Base-by-base conservation (phyloP, 202 grass and related monocot species). In the Schoenoplectus tabernaemontani region DNA sequence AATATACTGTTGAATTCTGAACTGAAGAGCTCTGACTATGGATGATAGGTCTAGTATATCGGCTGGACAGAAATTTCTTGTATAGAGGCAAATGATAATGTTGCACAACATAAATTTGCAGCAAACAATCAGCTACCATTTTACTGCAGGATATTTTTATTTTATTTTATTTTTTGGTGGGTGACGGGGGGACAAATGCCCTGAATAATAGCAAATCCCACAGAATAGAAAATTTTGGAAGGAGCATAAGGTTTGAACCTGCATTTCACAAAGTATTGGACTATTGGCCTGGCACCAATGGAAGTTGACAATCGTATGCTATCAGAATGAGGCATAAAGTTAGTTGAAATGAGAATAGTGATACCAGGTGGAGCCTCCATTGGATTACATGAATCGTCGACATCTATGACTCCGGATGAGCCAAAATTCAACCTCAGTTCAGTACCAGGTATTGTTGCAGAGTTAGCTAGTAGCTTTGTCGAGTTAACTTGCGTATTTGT, bases 351-450 rank as follows among this genome's bases (percentile, higher is more conserved):
- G 70, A 75, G 28, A 53, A 54, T 32, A 74, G 15, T 19, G 7
- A 53, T 75, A 75, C 70, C 70, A 75, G 70, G 28, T 75, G 24
- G 54, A 75, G 47, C 70, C 16, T 75, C 70, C 46, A 54, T 54
- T 34, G 47, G 16, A 48, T 47, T 72, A 48, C 42, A 72, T 3
- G 47, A 10, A 53, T 53, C 47, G n/a, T 75, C 70, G 36, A 75
- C 48, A 4, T 20, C 15, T 54, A 56, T 34, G 28, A 75, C 47
- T 34, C 28, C 70, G 10, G 70, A 17, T 54, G 70, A 16, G 3
- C 44, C 47, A 34, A 75, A 32, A 75, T 75, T 75, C 28, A 75
- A 54, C 70, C 70, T 75, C 70, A 75, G 48, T 75, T 75, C 70
- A 54, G 70, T 75, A 54, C 70, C 48, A 20, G 70, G 70, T 75